Evolutionary conservation across 1,284 basidiomycete species (phyloP), one percentile per base, ranked within the genome.

Genomic region (Omphalotus olearius): DNA sequence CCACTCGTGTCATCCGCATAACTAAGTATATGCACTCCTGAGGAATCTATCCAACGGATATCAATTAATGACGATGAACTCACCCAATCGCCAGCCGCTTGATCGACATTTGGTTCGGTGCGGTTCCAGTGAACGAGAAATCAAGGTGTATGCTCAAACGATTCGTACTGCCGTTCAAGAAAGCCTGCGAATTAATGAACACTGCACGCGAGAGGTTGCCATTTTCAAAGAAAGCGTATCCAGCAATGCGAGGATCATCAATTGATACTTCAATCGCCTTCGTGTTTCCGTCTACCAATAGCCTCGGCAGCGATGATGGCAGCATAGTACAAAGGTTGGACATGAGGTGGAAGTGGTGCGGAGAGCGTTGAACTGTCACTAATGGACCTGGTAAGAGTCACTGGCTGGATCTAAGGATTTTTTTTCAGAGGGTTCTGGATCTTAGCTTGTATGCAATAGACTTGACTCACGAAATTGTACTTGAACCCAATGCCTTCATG

Each of bases 291-390:
- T 0, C 57, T 58, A 18, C 72, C 69, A 23, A 71, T 68, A 6
- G 69, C 68, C 58, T 75, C 72, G 6, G 65, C 69, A n/a, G 67
- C 66, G 30, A 74, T 71, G 53, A 88, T 72, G 10, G 78, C 78
- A 1, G 75, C 78, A 58, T 87, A 83, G 65, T 83, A 87, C 11
- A 74, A 67, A 0, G 83, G 77, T 58, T 82, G 79, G 45, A 86
- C 69, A 51, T 83, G 80, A 1, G 82, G 72, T 20, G 73, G 65
- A 3, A 75, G 62, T 0, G 82, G 79, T 5, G 64, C 57, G 11
- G 72, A 40, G n/a, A 82, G 69, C 2, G 69, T 57, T 13, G 73
- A 69, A 5, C 75, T 79, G 60, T 84, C 74, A 42, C 74, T 61
- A 26, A 72, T 78, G 3, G 79, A 83, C 30, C 73, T 71, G 40